Percentiles rank a stretch among this genome's conserved stretches.
Conservation (phyloP, 2,329 filamentous ascomycete species). For the Colletotrichum zoysiae region DNA sequence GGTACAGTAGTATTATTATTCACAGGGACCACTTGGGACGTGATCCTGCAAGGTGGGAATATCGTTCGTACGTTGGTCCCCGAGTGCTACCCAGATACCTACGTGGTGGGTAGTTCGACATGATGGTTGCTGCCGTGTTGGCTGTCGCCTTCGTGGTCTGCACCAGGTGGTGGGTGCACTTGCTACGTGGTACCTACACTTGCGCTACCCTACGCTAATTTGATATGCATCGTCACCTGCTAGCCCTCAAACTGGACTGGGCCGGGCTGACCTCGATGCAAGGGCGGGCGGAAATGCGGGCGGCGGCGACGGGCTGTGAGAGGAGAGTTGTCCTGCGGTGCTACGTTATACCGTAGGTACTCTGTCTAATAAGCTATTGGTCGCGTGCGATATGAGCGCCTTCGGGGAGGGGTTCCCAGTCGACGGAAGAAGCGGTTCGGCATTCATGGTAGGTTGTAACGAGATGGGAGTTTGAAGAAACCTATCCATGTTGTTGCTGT, state of each 20-base stretch:
- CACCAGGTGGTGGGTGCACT: constrained; percentile 13
- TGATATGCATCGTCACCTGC: constrained; percentile 22
- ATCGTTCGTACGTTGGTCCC: neutral
- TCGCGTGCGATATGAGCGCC: neutral
- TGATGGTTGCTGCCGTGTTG: neutral
- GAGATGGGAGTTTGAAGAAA: neutral
- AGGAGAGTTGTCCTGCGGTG: constrained; percentile 26
- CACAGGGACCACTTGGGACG: too few relatives aligned
- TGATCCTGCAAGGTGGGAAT: neutral
- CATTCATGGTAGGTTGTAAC: neutral
- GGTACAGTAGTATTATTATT: neutral
- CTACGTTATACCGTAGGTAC: constrained; percentile 17
- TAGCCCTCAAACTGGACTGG: neutral
- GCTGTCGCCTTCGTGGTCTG: neutral
- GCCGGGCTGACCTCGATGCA: constrained; percentile 26
- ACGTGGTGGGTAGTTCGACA: neutral
- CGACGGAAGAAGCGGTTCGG: constrained; percentile 11
- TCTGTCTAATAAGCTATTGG: neutral
- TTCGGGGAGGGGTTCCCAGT: constrained; percentile 15
- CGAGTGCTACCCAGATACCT: neutral
- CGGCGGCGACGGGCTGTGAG: constrained; percentile 14
- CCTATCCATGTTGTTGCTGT: neutral
- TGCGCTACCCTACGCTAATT: constrained; percentile 19
- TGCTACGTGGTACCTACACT: constrained; percentile 4
- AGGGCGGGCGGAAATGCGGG: constrained; percentile 34